Evolutionary conservation across 768 basidiomycete species (phyloP).

Genomic region (Neoboletus brunneissimus): DNA sequence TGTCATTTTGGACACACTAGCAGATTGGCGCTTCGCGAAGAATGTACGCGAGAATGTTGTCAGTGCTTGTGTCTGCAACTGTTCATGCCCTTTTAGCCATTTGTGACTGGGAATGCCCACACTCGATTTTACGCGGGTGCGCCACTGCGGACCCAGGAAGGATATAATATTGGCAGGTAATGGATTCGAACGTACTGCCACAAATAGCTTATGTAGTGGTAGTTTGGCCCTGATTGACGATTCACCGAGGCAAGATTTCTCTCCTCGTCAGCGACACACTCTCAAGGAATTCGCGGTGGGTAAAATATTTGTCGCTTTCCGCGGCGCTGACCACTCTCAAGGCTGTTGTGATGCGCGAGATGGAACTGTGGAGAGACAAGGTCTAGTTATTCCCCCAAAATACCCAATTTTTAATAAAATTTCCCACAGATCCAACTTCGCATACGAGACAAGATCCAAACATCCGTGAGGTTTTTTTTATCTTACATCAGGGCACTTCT

Average conservation of each 20-base stretch:
- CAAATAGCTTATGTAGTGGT: constrained; percentile 4
- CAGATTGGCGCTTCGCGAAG: constrained; percentile 86
- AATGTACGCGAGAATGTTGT: constrained; percentile 52
- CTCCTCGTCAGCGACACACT: constrained; percentile 84
- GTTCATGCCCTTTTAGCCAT: constrained; percentile 47
- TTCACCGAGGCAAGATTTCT: constrained; percentile 77
- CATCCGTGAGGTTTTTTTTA: constrained; percentile 52
- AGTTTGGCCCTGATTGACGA: constrained; percentile 86
- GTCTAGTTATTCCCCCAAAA: constrained; percentile 33
- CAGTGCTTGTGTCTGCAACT: not conserved
- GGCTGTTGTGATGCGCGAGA: constrained; percentile 90
- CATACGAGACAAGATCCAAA: constrained; percentile 89
- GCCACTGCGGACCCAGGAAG: constrained; percentile 84
- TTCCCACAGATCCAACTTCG: constrained; percentile 73
- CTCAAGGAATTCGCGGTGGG: constrained; percentile 86
- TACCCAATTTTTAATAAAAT: not conserved
- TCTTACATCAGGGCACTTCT: not conserved
- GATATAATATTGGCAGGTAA: constrained; percentile 84
- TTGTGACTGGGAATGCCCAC: constrained; percentile 61
- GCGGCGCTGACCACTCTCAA: constrained; percentile 16
- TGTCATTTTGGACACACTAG: constrained; percentile 71
- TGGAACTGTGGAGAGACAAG: constrained; percentile 96
- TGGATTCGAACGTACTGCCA: constrained; percentile 19
- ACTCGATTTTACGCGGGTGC: constrained; percentile 92
- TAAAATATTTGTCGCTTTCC: not conserved